These are phyloP conservation scores for Fusarium verticillioides DNA, from an alignment of 2,329 filamentous ascomycete species.

Conservation along the genomic window DNA sequence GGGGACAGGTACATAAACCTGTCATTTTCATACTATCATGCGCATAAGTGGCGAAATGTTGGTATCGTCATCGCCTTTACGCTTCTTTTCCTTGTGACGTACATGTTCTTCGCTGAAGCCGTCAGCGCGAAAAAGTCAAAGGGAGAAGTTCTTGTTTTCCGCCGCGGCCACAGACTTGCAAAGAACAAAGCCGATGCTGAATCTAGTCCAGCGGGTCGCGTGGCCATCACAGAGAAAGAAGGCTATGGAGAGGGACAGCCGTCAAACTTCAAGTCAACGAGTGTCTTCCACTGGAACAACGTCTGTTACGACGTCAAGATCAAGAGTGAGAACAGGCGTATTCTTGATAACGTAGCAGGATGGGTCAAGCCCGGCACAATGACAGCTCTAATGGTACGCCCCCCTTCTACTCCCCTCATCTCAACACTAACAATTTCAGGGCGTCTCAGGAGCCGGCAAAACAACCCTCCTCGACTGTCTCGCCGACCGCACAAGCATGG, in stretches of 20 bases:
- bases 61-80: conserved; percentile 65
- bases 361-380: conserved; percentile 91
- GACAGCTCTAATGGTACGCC: conserved; percentile 78
- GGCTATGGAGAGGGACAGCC: conserved; percentile 3
- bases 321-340: conserved; percentile 75
- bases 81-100: conserved; percentile 58
- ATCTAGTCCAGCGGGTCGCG: conserved; percentile 9
- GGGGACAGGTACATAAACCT: conserved; percentile 60
- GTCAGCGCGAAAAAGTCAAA: conserved; percentile 63
- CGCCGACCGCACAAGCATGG: conserved; percentile 84
- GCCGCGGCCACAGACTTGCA: conserved; percentile 50
- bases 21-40: conserved; percentile 56
- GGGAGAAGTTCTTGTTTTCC: conserved; percentile 70
- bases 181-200: conserved; percentile 17
- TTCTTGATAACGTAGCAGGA: conserved; percentile 84
- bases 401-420: fast-evolving
- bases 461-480: conserved; percentile 86
- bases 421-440: conserved; percentile 27
- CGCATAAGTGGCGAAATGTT: conserved; percentile 66
- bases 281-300: conserved; percentile 84
- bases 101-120: conserved; percentile 63
- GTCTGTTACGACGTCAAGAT: conserved; percentile 80
- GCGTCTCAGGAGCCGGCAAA: conserved; percentile 85
- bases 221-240: conserved; percentile 24
- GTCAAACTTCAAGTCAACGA: conserved; percentile 64